Conservation (phyloP, 371 early-diverging fungal species). For the Syncephalastrum contaminatum region DNA sequence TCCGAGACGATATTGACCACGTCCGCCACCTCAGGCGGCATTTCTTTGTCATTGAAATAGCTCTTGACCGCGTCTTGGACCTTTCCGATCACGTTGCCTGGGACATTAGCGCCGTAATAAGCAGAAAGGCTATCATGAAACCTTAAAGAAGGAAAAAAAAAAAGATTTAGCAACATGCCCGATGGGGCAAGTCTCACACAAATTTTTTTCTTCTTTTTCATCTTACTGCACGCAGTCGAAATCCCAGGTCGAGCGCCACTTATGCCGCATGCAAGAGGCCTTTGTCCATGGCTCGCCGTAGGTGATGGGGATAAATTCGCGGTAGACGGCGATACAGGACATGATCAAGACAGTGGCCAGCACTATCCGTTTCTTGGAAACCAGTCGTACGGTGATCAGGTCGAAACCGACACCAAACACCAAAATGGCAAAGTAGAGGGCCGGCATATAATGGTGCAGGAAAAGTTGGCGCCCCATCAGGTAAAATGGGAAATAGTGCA, state of each 20-base stretch:
- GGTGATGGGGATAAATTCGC: slow-evolving; percentile 74
- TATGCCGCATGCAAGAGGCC: slow-evolving; percentile 64
- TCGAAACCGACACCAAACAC: slow-evolving; percentile 76
- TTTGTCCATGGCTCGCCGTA: slow-evolving; percentile 85
- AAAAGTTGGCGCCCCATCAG: slow-evolving; percentile 95
- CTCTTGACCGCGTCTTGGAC: slow-evolving; percentile 35
- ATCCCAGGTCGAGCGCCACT: slow-evolving; percentile 84
- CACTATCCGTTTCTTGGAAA: slow-evolving; percentile 41
- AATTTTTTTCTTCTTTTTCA: background rate
- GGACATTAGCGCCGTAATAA: slow-evolving; percentile 13
- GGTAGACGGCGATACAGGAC: slow-evolving; percentile 55
- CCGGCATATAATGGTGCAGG: slow-evolving; percentile 98
- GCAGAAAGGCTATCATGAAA: slow-evolving; percentile 33
- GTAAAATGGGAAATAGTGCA: slow-evolving; percentile 98
- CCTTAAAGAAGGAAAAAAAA: slow-evolving; percentile 15
- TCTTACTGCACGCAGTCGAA: slow-evolving; percentile 46
- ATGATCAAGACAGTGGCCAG: slow-evolving; percentile 51
- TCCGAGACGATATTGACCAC: slow-evolving; percentile 42
- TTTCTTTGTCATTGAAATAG: slow-evolving; percentile 24
- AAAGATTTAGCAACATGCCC: background rate
- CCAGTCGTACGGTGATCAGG: slow-evolving; percentile 68
- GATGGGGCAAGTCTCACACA: background rate
- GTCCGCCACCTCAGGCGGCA: slow-evolving; percentile 32
- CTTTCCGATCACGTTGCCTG: slow-evolving; percentile 23
- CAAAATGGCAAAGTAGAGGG: slow-evolving; percentile 83